These are phyloP conservation scores for Tympanopsis confertula DNA, from an alignment of 2,329 filamentous ascomycete genomes.

Conservation along the genomic window DNA sequence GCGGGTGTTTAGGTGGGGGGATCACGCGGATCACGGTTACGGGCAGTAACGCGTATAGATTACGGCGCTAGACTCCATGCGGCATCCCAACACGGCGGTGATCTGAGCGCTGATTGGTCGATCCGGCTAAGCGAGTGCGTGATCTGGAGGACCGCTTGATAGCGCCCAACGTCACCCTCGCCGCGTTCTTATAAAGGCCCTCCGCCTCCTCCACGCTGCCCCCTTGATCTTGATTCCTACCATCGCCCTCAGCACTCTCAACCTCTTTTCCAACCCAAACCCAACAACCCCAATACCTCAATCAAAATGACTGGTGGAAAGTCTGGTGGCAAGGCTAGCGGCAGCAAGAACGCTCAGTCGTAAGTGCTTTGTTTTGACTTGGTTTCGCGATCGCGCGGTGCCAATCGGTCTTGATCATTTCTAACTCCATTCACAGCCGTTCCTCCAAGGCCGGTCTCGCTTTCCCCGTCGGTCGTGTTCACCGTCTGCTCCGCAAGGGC, in stretches of 20 bases:
- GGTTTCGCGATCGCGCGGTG: slow-evolving; percentile 25
- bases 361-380: slow-evolving; percentile 40
- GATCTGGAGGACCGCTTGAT: slow-evolving; percentile 27
- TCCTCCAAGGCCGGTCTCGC: slow-evolving; percentile 98
- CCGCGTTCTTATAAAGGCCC: slow-evolving; percentile 28
- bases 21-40: too few relatives aligned
- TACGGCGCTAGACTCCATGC: slow-evolving; percentile 15
- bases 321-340: slow-evolving; percentile 98
- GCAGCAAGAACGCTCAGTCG: slow-evolving; percentile 99
- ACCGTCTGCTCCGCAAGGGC: slow-evolving; percentile 96
- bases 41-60: slow-evolving; percentile 9
- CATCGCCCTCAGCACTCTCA: slow-evolving; percentile 1
- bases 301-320: slow-evolving; percentile 99
- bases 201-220: slow-evolving; percentile 8
- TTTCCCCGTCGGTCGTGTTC: slow-evolving; percentile 97
- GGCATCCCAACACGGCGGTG: slow-evolving; percentile 10
- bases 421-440: slow-evolving; percentile 52
- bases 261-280: slow-evolving; percentile 15
- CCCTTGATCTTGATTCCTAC: background rate
- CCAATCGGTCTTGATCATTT: slow-evolving; percentile 7
- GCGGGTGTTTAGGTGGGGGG: too few relatives aligned
- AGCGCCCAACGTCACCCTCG: slow-evolving; percentile 26
- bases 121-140: slow-evolving; percentile 26
- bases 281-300: slow-evolving; percentile 25
- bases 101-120: slow-evolving; percentile 25